These are phyloP conservation scores for Agarophyton chilense DNA, from an alignment of 23 red algal species.

Conservation along the genomic window DNA sequence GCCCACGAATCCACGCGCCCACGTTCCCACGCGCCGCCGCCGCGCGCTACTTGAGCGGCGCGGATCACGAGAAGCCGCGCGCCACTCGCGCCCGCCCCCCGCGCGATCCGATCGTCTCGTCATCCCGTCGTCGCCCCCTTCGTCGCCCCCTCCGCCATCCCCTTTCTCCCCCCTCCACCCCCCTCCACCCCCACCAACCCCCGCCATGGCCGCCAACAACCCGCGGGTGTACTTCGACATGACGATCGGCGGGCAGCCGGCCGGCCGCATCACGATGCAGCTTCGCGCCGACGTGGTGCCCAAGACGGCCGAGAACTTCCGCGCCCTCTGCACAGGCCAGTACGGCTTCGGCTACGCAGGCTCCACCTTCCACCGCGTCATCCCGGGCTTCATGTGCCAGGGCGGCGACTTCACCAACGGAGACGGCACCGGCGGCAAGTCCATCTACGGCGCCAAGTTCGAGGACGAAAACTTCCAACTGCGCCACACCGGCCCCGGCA, in stretches of 20 bases:
- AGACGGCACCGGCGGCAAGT: slow-evolving; percentile 97
- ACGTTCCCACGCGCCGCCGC: neutral
- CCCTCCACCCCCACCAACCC: neutral
- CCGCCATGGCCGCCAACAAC: slow-evolving; percentile 32
- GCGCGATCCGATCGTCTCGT: too few species aligned
- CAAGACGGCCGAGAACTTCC: slow-evolving; percentile 99
- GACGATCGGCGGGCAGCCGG: slow-evolving; percentile 71
- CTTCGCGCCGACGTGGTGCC: slow-evolving; percentile 83
- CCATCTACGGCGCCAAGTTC: slow-evolving; percentile 97
- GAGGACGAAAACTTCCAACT: slow-evolving; percentile 97
- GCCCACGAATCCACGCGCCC: too few species aligned
- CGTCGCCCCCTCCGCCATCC: neutral
- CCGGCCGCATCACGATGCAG: slow-evolving; percentile 86
- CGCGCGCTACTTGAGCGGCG: too few species aligned
- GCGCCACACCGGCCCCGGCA: slow-evolving; percentile 71
- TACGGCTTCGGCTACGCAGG: slow-evolving; percentile 94
- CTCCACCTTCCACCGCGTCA: slow-evolving; percentile 76
- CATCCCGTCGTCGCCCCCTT: neutral
- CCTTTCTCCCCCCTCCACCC: neutral
- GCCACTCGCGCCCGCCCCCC: neutral
- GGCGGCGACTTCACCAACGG: slow-evolving; percentile 86
- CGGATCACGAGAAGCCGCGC: too few species aligned
- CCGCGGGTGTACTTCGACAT: slow-evolving; percentile 90
- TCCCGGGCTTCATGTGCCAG: slow-evolving; percentile 92
- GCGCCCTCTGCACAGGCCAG: slow-evolving; percentile 92